Base-by-base conservation (phyloP, 352 stramenopile genomes). In the Globisporangium cylindrosporum region DNA sequence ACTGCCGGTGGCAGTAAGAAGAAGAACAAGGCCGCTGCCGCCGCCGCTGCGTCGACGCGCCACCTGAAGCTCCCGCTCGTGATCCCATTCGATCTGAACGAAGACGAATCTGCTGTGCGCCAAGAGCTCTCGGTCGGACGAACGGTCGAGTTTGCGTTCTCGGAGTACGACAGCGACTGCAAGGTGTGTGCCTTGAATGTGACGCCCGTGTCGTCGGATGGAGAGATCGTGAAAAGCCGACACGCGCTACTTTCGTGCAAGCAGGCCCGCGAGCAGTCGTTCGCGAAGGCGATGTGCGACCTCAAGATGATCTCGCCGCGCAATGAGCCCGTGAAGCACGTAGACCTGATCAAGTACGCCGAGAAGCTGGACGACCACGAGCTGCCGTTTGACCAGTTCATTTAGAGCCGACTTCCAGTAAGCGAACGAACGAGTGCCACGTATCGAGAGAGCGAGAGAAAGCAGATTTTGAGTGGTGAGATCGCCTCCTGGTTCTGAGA, bases 271-370 rank as follows among this genome's bases (percentile, higher is more conserved):
- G 75, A 92, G 63, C 76, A 88, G 49, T 89, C 83, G 22, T 94
- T 94, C 61, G 86, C 86, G 5, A 74, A 77, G 60, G 86, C 86
- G 4, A 94, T 94, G 86, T 82, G 82, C 46, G 80, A 83, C 27
- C 70, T 94, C 60, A 92, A 77, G 73, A 89, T 84, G 73, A 87
- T 94, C 54, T 92, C 86, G 61, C 86, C 84, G 41, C 84, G 86
- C 64, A 81, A 92, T 73, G 74, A 88, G 63, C 86, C 86, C 34
- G 81, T 94, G 69, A 88, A 89, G 73, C 81, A 83, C 68, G 75
- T 94, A 46, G 86, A 94, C 66, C 66, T 94, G 55, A 94, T 94
- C 79, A 90, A 94, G 81, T 92, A 92, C 68, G 86, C 86, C 24
- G 86, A 90, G 69, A 78, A 91, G 66, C 80, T 94, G 8, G 85